These are phyloP conservation scores for Lactarius psammicola DNA, from an alignment of 768 basidiomycete genomes.

Conservation along the genomic window DNA sequence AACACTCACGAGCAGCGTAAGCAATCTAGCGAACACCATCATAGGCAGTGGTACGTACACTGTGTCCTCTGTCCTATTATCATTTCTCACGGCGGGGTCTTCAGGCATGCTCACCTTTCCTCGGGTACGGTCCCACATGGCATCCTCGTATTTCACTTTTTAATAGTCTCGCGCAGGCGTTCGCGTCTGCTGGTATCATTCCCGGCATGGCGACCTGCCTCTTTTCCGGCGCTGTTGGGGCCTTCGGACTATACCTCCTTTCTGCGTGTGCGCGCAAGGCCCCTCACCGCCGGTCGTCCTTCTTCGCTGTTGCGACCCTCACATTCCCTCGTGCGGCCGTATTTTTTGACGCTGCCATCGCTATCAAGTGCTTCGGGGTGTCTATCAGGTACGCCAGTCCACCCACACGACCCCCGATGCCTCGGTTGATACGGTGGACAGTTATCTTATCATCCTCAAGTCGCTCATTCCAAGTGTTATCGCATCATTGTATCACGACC, in stretches of 20 bases:
- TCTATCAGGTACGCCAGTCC: slow-evolving; percentile 65
- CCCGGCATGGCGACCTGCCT: slow-evolving; percentile 88
- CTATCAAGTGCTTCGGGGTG: slow-evolving; percentile 96
- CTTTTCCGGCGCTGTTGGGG: slow-evolving; percentile 72
- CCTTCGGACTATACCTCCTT: slow-evolving; percentile 87
- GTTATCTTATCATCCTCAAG: slow-evolving; percentile 90
- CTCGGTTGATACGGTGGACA: slow-evolving; percentile 32
- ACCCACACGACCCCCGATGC: slow-evolving; percentile 1
- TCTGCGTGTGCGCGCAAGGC: slow-evolving; percentile 78
- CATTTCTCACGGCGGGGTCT: not conserved
- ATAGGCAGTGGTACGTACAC: slow-evolving; percentile 78
- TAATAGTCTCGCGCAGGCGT: slow-evolving; percentile 51
- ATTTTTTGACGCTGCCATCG: slow-evolving; percentile 93
- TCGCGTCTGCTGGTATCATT: slow-evolving; percentile 86
- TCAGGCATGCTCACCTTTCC: slow-evolving; percentile 85
- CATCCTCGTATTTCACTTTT: not conserved
- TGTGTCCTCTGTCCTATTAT: not conserved
- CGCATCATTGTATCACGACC: slow-evolving; percentile 73
- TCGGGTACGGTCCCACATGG: slow-evolving; percentile 50
- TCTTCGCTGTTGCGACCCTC: slow-evolving; percentile 77
- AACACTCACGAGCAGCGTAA: slow-evolving; percentile 62
- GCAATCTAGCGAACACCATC: slow-evolving; percentile 86
- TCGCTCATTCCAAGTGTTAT: slow-evolving; percentile 92
- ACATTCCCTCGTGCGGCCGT: slow-evolving; percentile 87
- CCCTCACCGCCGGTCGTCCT: slow-evolving; percentile 72